phyloP scores from a whole-genome alignment of 768 basidiomycete genomes.

The Termitomyces sp. region DNA sequence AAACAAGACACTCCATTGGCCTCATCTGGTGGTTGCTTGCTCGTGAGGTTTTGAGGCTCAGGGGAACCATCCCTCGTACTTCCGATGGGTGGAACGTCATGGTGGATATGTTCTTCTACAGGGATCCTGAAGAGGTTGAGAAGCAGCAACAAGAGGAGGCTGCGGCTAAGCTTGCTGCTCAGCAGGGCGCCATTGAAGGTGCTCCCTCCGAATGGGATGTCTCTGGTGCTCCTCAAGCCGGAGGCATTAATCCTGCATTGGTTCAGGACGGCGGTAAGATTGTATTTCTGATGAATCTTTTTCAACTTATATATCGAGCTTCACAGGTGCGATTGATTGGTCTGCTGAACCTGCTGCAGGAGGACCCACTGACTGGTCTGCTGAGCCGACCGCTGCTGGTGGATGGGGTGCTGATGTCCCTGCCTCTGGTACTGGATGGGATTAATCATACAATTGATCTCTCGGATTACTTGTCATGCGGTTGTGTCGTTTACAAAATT shows the following conservation, averaged over 20 bases:
- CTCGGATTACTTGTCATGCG: conserved; percentile 6
- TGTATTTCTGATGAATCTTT: conserved; percentile 13
- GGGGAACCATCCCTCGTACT: conserved; percentile 89
- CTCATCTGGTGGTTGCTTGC: conserved; percentile 97
- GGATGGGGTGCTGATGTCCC: conserved; percentile 40
- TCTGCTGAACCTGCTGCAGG: conserved; percentile 55
- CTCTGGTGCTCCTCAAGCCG: conserved; percentile 58
- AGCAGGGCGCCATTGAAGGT: conserved; percentile 33
- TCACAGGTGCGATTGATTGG: conserved; percentile 77
- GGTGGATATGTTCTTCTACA: conserved; percentile 99
- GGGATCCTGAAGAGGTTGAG: conserved; percentile 99
- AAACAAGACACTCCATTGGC: conserved; percentile 95
- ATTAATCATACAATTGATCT: conserved; percentile 27
- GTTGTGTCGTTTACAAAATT: conserved; percentile 11
- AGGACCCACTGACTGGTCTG: conserved; percentile 75
- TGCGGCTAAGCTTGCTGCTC: conserved; percentile 72
- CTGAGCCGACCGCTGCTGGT: conserved; percentile 56
- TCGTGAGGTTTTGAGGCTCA: conserved; percentile 93
- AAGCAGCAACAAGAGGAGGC: conserved; percentile 95
- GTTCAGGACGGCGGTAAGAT: conserved; percentile 52
- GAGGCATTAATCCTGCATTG: conserved; percentile 73
- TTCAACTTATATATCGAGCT: neutral
- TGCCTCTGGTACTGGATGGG: conserved; percentile 31
- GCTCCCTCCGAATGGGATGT: conserved; percentile 76
- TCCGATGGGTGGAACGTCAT: conserved; percentile 96